Conservation (phyloP, 2,329 filamentous ascomycete genomes). For the Claviceps capensis region DNA sequence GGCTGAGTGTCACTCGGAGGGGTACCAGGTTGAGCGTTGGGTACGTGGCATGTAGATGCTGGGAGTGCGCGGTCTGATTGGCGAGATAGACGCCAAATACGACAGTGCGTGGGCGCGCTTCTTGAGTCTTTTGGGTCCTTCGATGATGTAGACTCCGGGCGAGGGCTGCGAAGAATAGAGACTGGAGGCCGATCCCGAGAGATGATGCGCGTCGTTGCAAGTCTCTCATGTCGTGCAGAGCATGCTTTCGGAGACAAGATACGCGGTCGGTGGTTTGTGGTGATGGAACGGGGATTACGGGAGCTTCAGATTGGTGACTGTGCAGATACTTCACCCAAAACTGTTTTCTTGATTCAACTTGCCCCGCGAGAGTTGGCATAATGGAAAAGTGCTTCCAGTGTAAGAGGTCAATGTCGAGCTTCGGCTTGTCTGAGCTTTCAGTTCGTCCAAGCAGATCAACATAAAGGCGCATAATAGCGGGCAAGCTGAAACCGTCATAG, state of each 20-base stretch:
- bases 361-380: slow-evolving; percentile 3
- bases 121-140: slow-evolving; percentile 15
- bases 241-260: slow-evolving; percentile 30
- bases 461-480: slow-evolving; percentile 36
- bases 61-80: slow-evolving; percentile 47
- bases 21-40: slow-evolving; percentile 75
- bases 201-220: slow-evolving; percentile 24
- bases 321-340: slow-evolving; percentile 32
- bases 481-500: slow-evolving; percentile 75
- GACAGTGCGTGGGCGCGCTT: slow-evolving; percentile 17
- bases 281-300: neutral
- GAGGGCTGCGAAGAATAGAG: slow-evolving; percentile 62
- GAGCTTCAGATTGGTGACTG: neutral
- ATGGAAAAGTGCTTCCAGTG: slow-evolving; percentile 16
- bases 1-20: slow-evolving; percentile 37
- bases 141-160: slow-evolving; percentile 32
- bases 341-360: slow-evolving; percentile 9
- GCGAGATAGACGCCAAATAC: slow-evolving; percentile 73
- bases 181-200: slow-evolving; percentile 53
- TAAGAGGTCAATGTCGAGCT: slow-evolving; percentile 4
- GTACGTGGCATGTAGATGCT: slow-evolving; percentile 32
- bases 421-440: slow-evolving; percentile 2
- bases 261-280: slow-evolving; percentile 8
- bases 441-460: slow-evolving; percentile 2
- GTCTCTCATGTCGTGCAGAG: slow-evolving; percentile 25